A percentile compares a stretch with the other conserved stretches of the same genome.
phyloP scores from a whole-genome alignment of 2,329 filamentous ascomycete species.

The Tolypocladium nubicola region DNA sequence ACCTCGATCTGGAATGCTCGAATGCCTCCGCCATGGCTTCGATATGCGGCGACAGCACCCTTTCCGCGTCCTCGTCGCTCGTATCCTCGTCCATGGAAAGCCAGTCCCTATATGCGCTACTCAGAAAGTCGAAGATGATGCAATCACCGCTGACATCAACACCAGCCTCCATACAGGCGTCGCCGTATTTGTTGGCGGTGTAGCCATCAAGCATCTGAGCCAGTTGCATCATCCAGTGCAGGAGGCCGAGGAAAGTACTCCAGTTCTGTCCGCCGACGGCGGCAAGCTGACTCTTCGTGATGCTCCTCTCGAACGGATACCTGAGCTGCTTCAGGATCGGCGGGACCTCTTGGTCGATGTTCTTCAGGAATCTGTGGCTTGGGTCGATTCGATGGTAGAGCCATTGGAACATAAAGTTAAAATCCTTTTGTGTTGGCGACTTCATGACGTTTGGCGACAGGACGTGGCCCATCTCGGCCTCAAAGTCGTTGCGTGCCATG shows the following conservation, averaged over 20 bases:
- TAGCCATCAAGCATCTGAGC: constrained; percentile 89
- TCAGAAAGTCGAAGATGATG: constrained; percentile 90
- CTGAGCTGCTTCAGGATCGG: constrained; percentile 85
- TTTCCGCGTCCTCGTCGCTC: constrained; percentile 72
- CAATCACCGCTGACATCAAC: constrained; percentile 82
- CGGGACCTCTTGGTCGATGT: constrained; percentile 90
- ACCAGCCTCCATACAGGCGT: constrained; percentile 79
- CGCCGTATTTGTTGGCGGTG: constrained; percentile 67
- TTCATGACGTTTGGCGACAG: constrained; percentile 86
- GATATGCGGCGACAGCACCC: constrained; percentile 71
- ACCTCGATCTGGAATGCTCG: constrained; percentile 72
- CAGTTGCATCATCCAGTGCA: constrained; percentile 99
- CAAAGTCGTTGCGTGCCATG: constrained; percentile 86
- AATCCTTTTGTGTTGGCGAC: constrained; percentile 95
- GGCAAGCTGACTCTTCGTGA: constrained; percentile 90
- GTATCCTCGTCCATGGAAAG: constrained; percentile 84
- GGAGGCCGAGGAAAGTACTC: constrained; percentile 83
- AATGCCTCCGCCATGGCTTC: constrained; percentile 83
- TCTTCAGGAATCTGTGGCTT: constrained; percentile 84
- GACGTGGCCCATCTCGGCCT: constrained; percentile 93
- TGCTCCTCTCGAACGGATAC: constrained; percentile 90
- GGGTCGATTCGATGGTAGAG: constrained; percentile 94
- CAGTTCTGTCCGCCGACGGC: constrained; percentile 96
- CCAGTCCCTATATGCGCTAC: constrained; percentile 87
- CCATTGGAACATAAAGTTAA: constrained; percentile 97